Conservation (phyloP, 805 yeast species). For the Ogataea thermomethanolica region DNA sequence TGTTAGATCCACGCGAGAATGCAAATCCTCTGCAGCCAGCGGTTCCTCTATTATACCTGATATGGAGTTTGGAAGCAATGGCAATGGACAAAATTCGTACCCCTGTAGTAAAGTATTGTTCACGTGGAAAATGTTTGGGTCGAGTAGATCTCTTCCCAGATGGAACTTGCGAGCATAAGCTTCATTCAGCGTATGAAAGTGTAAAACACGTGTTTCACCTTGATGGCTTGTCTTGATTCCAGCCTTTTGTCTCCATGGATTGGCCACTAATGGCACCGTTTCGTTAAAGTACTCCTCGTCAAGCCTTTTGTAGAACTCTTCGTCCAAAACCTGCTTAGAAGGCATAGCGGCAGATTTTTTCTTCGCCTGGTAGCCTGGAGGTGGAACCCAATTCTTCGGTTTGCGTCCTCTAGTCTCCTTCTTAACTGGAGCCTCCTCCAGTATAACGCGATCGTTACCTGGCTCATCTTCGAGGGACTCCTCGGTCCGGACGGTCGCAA, state of each 20-base stretch:
- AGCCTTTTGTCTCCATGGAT: constrained; percentile 14
- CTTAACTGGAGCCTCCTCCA: constrained; percentile 5
- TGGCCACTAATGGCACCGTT: constrained; percentile 8
- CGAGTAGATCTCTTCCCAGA: constrained; percentile 14
- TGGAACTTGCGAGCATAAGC: constrained; percentile 13
- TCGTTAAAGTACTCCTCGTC: constrained; percentile 14
- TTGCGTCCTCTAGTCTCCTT: constrained; percentile 13
- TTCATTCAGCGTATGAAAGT: constrained; percentile 9
- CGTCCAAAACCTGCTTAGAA: constrained; percentile 1
- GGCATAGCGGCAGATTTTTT: neutral
- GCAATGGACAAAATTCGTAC: constrained; percentile 7
- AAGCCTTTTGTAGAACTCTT: constrained; percentile 6
- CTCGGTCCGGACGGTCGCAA: constrained; percentile 6
- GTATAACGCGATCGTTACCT: constrained; percentile 9
- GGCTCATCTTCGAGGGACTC: constrained; percentile 9
- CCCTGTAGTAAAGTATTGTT: constrained; percentile 11
- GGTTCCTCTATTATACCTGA: neutral
- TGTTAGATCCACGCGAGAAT: constrained; percentile 9
- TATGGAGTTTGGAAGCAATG: constrained; percentile 1
- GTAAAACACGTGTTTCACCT: constrained; percentile 15
- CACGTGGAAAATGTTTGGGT: constrained; percentile 17
- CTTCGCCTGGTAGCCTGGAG: constrained; percentile 9
- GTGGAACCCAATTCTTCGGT: constrained; percentile 18
- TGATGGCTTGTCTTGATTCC: constrained; percentile 10
- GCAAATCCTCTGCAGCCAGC: constrained; percentile 5